Evolutionary conservation across 495 filamentous ascomycete species (phyloP), one percentile per base, ranked within the genome.

Genomic region (Massariosphaeria phaeospora): DNA sequence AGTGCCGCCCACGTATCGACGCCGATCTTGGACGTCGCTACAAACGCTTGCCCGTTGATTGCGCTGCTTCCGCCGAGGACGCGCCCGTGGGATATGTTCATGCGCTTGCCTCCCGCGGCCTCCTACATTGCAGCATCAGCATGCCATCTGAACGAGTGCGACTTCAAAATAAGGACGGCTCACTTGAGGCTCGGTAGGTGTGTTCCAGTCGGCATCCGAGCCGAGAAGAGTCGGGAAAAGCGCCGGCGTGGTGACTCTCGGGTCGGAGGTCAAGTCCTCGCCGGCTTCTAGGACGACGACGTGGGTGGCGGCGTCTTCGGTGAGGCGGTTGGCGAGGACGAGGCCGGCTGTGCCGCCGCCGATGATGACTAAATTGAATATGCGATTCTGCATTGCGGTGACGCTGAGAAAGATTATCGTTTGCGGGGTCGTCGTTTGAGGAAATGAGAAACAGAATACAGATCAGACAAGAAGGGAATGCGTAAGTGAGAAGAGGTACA

Each of bases 1-100:
- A 67, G 13, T 2, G 21, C 15, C 38, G 51, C 62, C 62, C 58
- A 65, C 9, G 50, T 27, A 51, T 67, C 41, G 21, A 62, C 36
- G 13, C 50, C 36, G 17, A 23, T 21, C 1, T 26, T n/a, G 2
- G 38, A 45, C 5, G 26, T 4, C 6, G 45, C 31, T 2, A 51
- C 17, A 2, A 57, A 33, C 2, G 53, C 46, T 34, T 39, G n/a
- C 13, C 10, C 44, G 24, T 62, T 57, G 21, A 57, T 39, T 3
- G 20, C 23, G 26, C 45, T 46, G 1, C 3, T 43, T 1, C 53
- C 53, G 7, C 53, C 52, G n/a, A 57, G 29, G 9, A 46, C 17
- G 18, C 43, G 50, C 4, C 53, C 58, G 6, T 40, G 21, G 7
- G 17, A 13, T 8, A 27, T 7, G 2, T 18, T 34, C 30, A 48